Evolutionary conservation across 148 eudicot genomes (phyloP), one percentile per base, ranked within the genome.

Genomic region (Rhododendron simsii): DNA sequence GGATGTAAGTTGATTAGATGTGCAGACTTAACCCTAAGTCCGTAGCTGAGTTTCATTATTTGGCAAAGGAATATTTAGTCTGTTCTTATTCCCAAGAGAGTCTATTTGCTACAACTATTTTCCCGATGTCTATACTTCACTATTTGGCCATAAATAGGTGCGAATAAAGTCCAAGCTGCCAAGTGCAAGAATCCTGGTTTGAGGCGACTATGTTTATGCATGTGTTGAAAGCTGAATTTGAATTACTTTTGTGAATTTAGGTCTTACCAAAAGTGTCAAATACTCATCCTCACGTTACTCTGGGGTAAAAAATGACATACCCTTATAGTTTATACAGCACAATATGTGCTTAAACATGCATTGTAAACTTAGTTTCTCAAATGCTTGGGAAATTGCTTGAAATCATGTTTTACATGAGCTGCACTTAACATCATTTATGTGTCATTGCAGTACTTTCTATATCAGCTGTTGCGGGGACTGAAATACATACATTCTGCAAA

Each of bases 401-500:
- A 23, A 28, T 33, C 63, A n/a, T 76, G 33, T 18, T n/a, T 51
- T 76, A 44, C 78, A 51, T 14, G 86, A 77, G 48, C 50, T 74
- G 30, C 55, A 84, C 21, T 48, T 73, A 37, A 48, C 61, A 6
- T 45, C 28, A 35, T 84, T n/a, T 76, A 23, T 81, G 83, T 87
- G 8, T 78, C 15, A 67, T 89, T 76, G 91, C 97, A 97, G 99
- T 97, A 97, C 91, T 97, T 97, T 87, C 90, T 97, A 55, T 97
- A 97, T 87, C 99, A 97, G 91, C 82, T 96, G 55, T 82, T 96
- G 86, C 90, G 99, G 18, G 99, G 99, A 74, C 88, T 96, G 79
- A 95, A 93, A 82, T 96, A 96, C 82, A 87, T 96, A 85, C 99
- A 96, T 85, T 95, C 99, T 41, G 99, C 99, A 83, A 92, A 94